Evolutionary conservation across 1,284 basidiomycete genomes (phyloP), one percentile per base, ranked within the genome.

Genomic region (Heterobasidion annosum): DNA sequence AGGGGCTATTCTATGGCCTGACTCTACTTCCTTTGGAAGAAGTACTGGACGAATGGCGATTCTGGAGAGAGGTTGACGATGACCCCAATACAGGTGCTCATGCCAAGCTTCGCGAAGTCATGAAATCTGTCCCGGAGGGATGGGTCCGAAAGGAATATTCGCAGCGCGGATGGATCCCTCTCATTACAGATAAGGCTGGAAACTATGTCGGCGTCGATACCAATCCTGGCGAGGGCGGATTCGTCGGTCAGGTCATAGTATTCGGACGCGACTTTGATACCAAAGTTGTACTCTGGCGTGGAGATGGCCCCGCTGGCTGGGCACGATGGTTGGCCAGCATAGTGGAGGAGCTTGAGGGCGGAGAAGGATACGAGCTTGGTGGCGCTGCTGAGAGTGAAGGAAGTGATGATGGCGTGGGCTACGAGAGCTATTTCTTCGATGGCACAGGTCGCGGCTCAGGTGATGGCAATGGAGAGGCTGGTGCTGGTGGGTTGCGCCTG

Each of bases 181-280:
- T 99, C 58, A 80, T 98, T 55, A 87, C 87, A 44, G 96, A 99
- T 72, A 90, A 91, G 61, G 85, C 85, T 16, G 97, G 96, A 32
- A 99, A 99, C 72, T 99, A 99, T 67, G 82, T 98, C 58, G 96
- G 96, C 52, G 80, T 99, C 50, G 96, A 99, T 69, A 79, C 99
- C 57, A 93, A 88, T 68, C 96, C 96, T 4, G 91, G 73, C 18
- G 81, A 85, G 58, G 69, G 71, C 44, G 96, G 94, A 49, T 69
- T 81, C 1, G 76, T 82, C 51, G 97, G 96, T 3, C 96, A 99
- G 68, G 94, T 98, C 51, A 98, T 99, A 59, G 85, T 98, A 50
- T 99, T 98, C 69, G 96, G 96, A 12, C 82, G 96, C 52, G 96
- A 99, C 67, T 98, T 99, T 70, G 96, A 99, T 69, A 91, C 93